phyloP scores from a whole-genome alignment of 441 rosid species.

The Daphne laureola region DNA sequence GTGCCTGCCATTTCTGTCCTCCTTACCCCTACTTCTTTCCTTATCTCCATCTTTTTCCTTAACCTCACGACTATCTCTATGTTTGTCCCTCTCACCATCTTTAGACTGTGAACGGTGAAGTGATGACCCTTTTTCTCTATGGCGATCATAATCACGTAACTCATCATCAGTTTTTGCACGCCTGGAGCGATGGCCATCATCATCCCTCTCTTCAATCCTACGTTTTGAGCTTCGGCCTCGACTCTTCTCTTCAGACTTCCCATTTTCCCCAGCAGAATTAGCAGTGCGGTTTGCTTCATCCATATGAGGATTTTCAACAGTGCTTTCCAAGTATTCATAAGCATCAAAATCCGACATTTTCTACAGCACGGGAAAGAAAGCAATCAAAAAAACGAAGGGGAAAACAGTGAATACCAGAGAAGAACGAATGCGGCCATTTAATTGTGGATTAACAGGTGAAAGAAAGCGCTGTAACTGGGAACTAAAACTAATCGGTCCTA shows the following conservation, averaged over 20 bases:
- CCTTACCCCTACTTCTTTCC: constrained; percentile 41
- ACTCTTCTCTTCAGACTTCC: constrained; percentile 38
- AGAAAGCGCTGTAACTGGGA: too few relatives aligned
- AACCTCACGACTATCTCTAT: constrained; percentile 37
- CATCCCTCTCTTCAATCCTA: constrained; percentile 44
- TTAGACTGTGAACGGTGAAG: constrained; percentile 53
- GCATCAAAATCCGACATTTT: constrained; percentile 86
- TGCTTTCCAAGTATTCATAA: constrained; percentile 90
- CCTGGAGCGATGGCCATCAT: constrained; percentile 38
- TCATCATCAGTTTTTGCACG: constrained; percentile 46
- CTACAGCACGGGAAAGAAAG: constrained; percentile 4
- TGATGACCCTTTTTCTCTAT: constrained; percentile 35
- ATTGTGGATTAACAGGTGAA: too few relatives aligned
- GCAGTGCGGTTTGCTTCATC: constrained; percentile 39
- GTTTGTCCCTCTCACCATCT: constrained; percentile 50
- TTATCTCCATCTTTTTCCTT: constrained; percentile 47
- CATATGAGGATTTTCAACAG: constrained; percentile 66
- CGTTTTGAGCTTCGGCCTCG: constrained; percentile 49
- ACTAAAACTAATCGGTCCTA: too few relatives aligned
- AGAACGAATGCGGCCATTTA: too few relatives aligned
- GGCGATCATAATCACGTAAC: constrained; percentile 32
- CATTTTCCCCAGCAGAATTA: constrained; percentile 46
- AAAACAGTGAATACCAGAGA: not conserved
- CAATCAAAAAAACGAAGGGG: not conserved
- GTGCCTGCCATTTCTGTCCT: constrained; percentile 43